Evolutionary conservation across 129 eudicot genomes (phyloP), one percentile per base, ranked within the genome.

Genomic region (Kitagawia praeruptora): DNA sequence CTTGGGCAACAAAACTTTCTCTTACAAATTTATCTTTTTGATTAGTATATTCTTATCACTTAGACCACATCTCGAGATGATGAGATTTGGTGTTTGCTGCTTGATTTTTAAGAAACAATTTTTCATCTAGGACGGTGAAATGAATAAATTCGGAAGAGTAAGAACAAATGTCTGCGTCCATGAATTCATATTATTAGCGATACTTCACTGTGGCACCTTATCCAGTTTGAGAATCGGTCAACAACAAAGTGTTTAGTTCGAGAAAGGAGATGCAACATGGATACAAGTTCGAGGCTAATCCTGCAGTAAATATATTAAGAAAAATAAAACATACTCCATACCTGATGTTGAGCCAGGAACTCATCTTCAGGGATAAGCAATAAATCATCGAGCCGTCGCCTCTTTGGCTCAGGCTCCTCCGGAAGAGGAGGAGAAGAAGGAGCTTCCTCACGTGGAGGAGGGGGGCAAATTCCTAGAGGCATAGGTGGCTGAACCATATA

Each of bases 391-490:
- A 85, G 91, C 78, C 82, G 88, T 81, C 88, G 98, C 83, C 86
- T 91, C 84, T 93, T 93, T 27, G 93, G 97, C 81, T 93, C 97
- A 2, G 97, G 97, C 81, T 93, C 97, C n/a, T 93, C 98, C 3
- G 96, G 94, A 34, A 89, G 98, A 1, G 98, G 98, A 1, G 96
- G 96, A n/a, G n/a, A n/a, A n/a, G n/a, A n/a, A 84, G 96, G 96
- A 83, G 96, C 96, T 83, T 90, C 96, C 77, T 93, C 94, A 28
- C 96, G 94, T 21, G 92, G 93, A 13, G 91, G 91, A 2, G 98
- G 92, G 97, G 42, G 91, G 92, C 81, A n/a, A n/a, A 90, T 90
- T 63, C 96, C 96, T 77, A 81, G 91, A 39, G 89, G 92, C 92
- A 93, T 85, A 75, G 98, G 94, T n/a, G 92, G 92, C 58, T 91